Conservation (phyloP, 2,329 filamentous ascomycete genomes). For the Cordyceps fumosorosea region DNA sequence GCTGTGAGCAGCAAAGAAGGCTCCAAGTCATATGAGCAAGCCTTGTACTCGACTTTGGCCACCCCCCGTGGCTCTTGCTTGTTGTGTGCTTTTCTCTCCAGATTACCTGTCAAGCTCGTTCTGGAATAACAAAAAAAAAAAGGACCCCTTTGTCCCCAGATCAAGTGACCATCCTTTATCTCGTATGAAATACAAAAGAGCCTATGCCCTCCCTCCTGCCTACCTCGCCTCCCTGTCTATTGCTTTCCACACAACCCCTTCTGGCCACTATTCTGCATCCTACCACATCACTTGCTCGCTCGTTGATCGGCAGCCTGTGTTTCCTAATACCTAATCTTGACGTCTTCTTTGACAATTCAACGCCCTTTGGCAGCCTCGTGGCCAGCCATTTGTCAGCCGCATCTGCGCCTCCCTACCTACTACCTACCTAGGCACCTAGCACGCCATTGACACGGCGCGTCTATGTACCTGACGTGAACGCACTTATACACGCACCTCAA, state of each 20-base stretch:
- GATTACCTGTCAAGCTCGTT: not conserved
- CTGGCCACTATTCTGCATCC: not conserved
- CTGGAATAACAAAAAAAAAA: not conserved
- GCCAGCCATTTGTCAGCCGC: slow-evolving; percentile 4
- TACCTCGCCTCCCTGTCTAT: not conserved
- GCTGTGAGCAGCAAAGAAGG: not conserved
- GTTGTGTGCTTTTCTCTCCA: not conserved
- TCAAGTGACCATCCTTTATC: not conserved
- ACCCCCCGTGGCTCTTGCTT: not conserved
- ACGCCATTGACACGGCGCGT: not conserved
- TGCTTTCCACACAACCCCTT: not conserved
- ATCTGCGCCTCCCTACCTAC: no score
- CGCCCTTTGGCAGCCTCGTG: not conserved
- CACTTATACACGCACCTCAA: not conserved
- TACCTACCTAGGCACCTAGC: not conserved
- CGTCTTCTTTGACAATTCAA: not conserved
- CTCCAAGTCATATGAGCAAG: not conserved
- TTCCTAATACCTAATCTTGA: slow-evolving; percentile 2
- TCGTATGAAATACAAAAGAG: slow-evolving; percentile 9
- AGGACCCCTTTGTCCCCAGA: not conserved
- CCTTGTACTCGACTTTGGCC: not conserved
- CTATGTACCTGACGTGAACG: not conserved
- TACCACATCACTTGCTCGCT: not conserved
- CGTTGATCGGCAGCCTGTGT: slow-evolving; percentile 6
- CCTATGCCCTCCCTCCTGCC: not conserved